These are phyloP conservation scores for Fusarium sp. DNA, from an alignment of 2,329 filamentous ascomycete species.

Conservation along the genomic window DNA sequence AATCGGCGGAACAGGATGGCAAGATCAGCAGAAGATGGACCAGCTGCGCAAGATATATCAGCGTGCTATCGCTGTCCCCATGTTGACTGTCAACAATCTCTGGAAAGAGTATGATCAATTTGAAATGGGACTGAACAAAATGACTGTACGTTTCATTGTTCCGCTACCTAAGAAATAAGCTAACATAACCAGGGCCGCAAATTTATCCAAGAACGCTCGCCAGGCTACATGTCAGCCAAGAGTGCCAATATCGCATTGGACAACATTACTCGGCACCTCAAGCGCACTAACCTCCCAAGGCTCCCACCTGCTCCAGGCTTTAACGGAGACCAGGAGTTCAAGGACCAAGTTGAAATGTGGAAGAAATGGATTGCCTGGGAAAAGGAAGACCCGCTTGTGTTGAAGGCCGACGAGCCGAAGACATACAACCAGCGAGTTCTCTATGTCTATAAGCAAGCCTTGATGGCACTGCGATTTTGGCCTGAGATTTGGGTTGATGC, in stretches of 20 bases:
- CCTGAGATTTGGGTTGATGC: conserved; percentile 97
- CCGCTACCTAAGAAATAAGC: conserved; percentile 22
- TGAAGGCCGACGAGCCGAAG: conserved; percentile 82
- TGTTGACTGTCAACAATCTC: conserved; percentile 80
- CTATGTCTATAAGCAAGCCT: conserved; percentile 91
- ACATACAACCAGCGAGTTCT: conserved; percentile 82
- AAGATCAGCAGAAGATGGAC: conserved; percentile 99
- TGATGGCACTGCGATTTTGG: conserved; percentile 94
- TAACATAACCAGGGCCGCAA: conserved; percentile 77
- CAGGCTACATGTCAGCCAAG: conserved; percentile 95
- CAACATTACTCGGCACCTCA: conserved; percentile 82
- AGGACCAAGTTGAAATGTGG: conserved; percentile 88
- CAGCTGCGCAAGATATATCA: conserved; percentile 91
- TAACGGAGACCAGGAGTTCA: conserved; percentile 86
- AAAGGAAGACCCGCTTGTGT: conserved; percentile 87
- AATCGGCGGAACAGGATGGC: conserved; percentile 88
- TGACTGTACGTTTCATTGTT: conserved; percentile 70
- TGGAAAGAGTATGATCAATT: conserved; percentile 99
- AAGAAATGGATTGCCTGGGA: conserved; percentile 96
- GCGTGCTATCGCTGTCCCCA: conserved; percentile 87
- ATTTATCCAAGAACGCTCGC: conserved; percentile 91
- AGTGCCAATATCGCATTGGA: conserved; percentile 91
- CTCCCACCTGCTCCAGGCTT: conserved; percentile 87
- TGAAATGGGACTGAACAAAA: conserved; percentile 92
- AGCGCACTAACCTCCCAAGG: conserved; percentile 80